These are phyloP conservation scores for Penicillium lagena DNA, from an alignment of 495 filamentous ascomycete genomes.

Conservation along the genomic window DNA sequence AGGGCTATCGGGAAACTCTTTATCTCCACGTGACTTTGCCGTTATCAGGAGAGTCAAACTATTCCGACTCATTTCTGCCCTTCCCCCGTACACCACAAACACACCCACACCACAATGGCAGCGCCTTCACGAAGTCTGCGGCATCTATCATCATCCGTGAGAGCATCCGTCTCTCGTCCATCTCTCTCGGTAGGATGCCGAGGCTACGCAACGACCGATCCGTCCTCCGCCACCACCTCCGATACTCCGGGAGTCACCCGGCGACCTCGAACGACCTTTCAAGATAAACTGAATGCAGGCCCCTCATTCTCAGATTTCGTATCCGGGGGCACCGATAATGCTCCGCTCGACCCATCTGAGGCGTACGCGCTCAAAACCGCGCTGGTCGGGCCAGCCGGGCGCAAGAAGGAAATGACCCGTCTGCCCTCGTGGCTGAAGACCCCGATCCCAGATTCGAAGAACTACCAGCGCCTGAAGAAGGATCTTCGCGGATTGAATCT, in stretches of 20 bases:
- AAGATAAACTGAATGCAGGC: slow-evolving; percentile 71
- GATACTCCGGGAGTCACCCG: slow-evolving; percentile 20
- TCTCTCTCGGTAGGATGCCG: slow-evolving; percentile 15
- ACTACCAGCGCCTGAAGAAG: slow-evolving; percentile 89
- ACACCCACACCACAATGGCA: slow-evolving; percentile 27
- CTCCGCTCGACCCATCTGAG: slow-evolving; percentile 54
- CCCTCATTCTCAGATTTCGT: slow-evolving; percentile 86
- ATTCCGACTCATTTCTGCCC: slow-evolving; percentile 4
- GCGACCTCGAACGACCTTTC: slow-evolving; percentile 60
- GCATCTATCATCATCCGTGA: slow-evolving; percentile 27
- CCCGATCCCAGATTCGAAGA: slow-evolving; percentile 75
- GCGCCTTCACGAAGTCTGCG: slow-evolving; percentile 30
- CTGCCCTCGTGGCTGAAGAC: slow-evolving; percentile 95
- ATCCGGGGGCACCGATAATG: slow-evolving; percentile 38
- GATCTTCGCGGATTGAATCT: slow-evolving; percentile 85
- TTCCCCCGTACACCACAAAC: slow-evolving; percentile 5
- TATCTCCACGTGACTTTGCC: too few relatives aligned
- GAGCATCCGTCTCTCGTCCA: slow-evolving; percentile 12
- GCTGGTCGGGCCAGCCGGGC: slow-evolving; percentile 70
- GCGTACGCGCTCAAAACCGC: slow-evolving; percentile 63
- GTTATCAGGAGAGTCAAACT: slow-evolving; percentile 4
- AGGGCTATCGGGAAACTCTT: too few relatives aligned
- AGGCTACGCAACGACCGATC: slow-evolving; percentile 37
- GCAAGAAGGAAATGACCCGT: slow-evolving; percentile 80
- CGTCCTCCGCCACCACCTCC: slow-evolving; percentile 25